phyloP scores from a whole-genome alignment of 169 alveolate genomes.

The Eimeria maxima region DNA sequence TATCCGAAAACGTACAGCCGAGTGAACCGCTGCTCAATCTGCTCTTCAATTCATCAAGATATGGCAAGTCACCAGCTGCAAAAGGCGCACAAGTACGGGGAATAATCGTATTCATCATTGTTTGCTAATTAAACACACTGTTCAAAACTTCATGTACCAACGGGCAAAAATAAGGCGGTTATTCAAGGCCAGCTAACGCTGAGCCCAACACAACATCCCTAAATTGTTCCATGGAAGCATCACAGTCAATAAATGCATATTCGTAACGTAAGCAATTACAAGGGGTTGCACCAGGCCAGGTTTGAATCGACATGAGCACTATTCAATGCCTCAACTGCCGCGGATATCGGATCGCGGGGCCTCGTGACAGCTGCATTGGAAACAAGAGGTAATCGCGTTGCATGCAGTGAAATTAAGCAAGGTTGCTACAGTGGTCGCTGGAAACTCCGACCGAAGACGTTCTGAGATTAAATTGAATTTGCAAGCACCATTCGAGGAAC shows the following conservation, averaged over 20 bases:
- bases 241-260: neutral
- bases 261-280: neutral
- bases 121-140: neutral
- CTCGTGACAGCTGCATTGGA: neutral
- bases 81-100: neutral
- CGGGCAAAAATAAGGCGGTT: neutral
- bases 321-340: neutral
- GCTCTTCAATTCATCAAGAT: neutral
- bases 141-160: neutral
- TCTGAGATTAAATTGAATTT: neutral
- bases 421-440: neutral
- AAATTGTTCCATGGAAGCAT: neutral
- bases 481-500: neutral
- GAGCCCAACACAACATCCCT: no score
- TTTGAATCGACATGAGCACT: neutral
- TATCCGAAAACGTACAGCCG: neutral
- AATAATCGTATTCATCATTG: neutral
- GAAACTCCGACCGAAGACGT: neutral
- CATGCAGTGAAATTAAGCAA: neutral
- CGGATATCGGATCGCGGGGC: neutral
- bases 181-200: no score
- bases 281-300: neutral
- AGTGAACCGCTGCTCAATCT: neutral
- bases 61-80: neutral
- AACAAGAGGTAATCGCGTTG: neutral